A percentile compares a stretch with the other conserved stretches of the same genome.
Evolutionary conservation across 2,329 filamentous ascomycete species (phyloP).

Genomic region (Claviceps sp.): DNA sequence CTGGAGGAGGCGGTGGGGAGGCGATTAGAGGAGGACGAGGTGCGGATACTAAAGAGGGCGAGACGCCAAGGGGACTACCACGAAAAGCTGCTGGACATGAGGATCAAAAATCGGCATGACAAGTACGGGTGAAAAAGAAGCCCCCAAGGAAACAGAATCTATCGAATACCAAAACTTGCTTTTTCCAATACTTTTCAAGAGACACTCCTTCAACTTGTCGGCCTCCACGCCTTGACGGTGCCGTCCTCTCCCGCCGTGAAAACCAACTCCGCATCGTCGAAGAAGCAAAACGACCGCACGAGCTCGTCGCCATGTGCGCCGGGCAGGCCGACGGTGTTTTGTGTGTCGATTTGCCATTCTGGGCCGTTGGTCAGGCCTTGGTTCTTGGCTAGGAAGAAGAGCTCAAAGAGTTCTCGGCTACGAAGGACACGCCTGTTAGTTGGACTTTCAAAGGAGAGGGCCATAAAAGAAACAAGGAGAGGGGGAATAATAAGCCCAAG

Average conservation of each 20-base stretch:
- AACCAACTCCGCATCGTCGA: slow-evolving; percentile 44
- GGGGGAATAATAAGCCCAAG: no score
- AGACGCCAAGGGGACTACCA: slow-evolving; percentile 81
- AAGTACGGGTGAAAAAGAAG: slow-evolving; percentile 42
- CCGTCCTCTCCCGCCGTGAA: slow-evolving; percentile 48
- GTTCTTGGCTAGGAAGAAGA: slow-evolving; percentile 44
- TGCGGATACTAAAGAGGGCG: slow-evolving; percentile 69
- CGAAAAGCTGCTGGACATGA: slow-evolving; percentile 72
- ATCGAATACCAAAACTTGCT: background rate
- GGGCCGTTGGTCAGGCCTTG: slow-evolving; percentile 12
- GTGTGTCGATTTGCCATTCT: slow-evolving; percentile 40
- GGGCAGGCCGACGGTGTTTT: slow-evolving; percentile 42
- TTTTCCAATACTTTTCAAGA: background rate
- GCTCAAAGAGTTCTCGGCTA: slow-evolving; percentile 41
- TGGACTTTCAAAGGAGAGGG: no score
- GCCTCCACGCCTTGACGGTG: slow-evolving; percentile 42
- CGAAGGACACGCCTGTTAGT: no score
- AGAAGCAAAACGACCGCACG: slow-evolving; percentile 50
- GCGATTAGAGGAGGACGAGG: slow-evolving; percentile 70
- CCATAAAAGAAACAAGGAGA: background rate
- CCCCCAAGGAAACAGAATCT: background rate
- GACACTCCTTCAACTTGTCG: slow-evolving; percentile 6
- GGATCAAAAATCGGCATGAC: slow-evolving; percentile 87
- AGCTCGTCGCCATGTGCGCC: slow-evolving; percentile 53
- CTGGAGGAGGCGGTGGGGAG: slow-evolving; percentile 71